Evolutionary conservation across 139 green algal species (phyloP).

Genomic region (Auxenochlorella pyrenoidosa): DNA sequence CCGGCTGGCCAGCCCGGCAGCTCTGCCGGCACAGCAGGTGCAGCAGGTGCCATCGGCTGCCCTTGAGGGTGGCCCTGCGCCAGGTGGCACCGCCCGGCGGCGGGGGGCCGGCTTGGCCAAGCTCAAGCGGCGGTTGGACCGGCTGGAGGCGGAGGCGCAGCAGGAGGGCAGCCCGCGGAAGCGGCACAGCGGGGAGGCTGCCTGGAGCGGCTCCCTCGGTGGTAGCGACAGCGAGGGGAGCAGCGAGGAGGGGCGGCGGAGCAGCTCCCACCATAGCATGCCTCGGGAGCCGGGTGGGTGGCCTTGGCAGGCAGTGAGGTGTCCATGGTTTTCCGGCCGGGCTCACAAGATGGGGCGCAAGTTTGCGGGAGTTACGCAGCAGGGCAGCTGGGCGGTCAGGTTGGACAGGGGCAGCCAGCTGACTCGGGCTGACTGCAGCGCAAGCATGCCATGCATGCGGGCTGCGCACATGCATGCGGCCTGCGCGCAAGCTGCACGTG

Average conservation of each 20-base stretch:
- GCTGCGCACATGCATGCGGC: no score
- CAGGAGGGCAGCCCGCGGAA: slow-evolving; percentile 3
- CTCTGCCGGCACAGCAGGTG: background rate
- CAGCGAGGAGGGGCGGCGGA: background rate
- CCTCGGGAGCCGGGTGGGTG: no score
- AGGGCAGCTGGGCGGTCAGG: no score
- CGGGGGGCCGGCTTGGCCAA: background rate
- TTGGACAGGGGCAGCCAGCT: no score
- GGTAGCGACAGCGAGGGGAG: background rate
- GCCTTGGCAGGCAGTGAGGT: no score
- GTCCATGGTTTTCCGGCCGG: no score
- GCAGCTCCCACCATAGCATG: background rate
- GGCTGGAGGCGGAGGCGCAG: slow-evolving; percentile 1
- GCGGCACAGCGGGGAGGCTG: slow-evolving; percentile 14
- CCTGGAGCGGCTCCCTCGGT: background rate
- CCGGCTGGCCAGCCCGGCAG: background rate
- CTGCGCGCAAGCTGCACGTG: no score
- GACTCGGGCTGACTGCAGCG: no score
- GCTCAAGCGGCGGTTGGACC: slow-evolving; percentile 26
- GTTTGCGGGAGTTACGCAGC: no score
- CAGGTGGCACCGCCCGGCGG: background rate
- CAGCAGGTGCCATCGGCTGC: background rate
- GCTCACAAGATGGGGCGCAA: no score
- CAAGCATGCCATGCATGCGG: no score
- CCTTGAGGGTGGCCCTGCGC: background rate